Percentiles rank a stretch among this genome's conserved stretches.
phyloP scores from a whole-genome alignment of 139 green algal species.

The Coccomyxa sp. region DNA sequence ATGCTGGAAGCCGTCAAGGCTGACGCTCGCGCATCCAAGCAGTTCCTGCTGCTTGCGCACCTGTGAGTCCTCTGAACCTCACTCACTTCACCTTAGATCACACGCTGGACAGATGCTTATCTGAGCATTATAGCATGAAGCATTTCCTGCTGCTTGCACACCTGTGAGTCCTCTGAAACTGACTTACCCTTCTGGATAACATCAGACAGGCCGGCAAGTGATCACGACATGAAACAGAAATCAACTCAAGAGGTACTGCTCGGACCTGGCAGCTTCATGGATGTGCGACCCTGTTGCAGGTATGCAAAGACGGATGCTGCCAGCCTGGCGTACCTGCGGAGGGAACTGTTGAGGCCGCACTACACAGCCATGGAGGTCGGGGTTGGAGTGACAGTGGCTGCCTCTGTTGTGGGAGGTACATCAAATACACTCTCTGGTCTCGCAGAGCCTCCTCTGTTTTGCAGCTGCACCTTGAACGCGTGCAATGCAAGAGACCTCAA shows the following conservation, averaged over 20 bases:
- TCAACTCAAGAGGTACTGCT: not conserved
- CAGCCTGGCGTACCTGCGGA: constrained; percentile 50
- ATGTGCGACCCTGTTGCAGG: constrained; percentile 53
- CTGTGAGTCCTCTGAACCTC: constrained; percentile 14
- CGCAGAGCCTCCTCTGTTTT: too few species aligned
- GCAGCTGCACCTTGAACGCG: not conserved
- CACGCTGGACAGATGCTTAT: not conserved
- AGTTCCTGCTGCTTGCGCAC: constrained; percentile 73
- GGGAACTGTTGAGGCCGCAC: constrained; percentile 45
- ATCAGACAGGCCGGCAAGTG: too few species aligned
- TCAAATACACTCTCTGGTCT: too few species aligned
- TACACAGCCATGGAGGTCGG: constrained; percentile 31
- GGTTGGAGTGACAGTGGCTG: constrained; percentile 3
- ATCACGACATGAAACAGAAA: too few species aligned
- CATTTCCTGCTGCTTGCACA: constrained; percentile 75
- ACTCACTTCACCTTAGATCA: not conserved
- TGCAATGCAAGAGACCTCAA: not conserved
- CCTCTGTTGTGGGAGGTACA: constrained; percentile 24
- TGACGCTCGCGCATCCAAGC: constrained; percentile 53
- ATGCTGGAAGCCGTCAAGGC: constrained; percentile 57
- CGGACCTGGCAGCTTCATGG: not conserved
- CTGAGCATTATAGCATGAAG: constrained; percentile 15
- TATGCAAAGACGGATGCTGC: constrained; percentile 72
- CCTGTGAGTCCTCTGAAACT: constrained; percentile 17
- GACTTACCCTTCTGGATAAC: too few species aligned